phyloP scores from a whole-genome alignment of 1,284 basidiomycete genomes.

The Anthracocystis walkeri region DNA sequence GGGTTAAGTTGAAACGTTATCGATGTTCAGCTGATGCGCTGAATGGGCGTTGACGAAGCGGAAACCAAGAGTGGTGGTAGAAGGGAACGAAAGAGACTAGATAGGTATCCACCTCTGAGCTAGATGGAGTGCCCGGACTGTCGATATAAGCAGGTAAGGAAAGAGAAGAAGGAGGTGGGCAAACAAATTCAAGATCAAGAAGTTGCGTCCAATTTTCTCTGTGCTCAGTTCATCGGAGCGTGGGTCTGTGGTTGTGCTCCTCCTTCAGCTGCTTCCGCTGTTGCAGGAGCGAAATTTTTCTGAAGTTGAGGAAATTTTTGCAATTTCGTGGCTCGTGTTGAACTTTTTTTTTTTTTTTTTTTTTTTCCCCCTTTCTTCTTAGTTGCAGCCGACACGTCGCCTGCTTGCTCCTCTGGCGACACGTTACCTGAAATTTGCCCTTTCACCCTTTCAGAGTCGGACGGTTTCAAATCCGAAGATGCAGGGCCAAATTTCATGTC shows the following conservation, averaged over 20 bases:
- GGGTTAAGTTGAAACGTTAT: slow-evolving; percentile 5
- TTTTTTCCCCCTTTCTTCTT: not conserved
- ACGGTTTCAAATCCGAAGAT: slow-evolving; percentile 24
- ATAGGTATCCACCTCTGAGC: slow-evolving; percentile 2
- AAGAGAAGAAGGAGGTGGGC: slow-evolving; percentile 4
- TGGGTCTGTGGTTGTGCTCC: not conserved
- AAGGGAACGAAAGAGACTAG: slow-evolving; percentile 9
- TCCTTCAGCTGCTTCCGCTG: not conserved
- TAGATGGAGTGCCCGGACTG: slow-evolving; percentile 9
- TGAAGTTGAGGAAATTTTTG: slow-evolving; percentile 7
- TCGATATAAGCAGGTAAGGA: slow-evolving; percentile 26
- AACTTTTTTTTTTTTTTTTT: slow-evolving; percentile 4
- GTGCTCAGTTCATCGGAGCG: not conserved
- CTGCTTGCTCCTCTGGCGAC: not conserved
- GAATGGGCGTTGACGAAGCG: slow-evolving; percentile 11
- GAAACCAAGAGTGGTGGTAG: slow-evolving; percentile 37
- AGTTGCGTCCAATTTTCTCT: not conserved
- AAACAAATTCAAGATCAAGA: not conserved
- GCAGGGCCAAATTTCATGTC: not conserved
- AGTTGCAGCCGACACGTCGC: slow-evolving; percentile 1
- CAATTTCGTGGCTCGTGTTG: slow-evolving; percentile 7
- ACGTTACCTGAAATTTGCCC: not conserved
- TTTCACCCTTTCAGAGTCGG: not conserved
- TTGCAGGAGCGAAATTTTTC: not conserved
- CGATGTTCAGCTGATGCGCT: slow-evolving; percentile 13